Evolutionary conservation across 2,329 filamentous ascomycete genomes (phyloP).

Genomic region (Fusarium solani-melongenae): DNA sequence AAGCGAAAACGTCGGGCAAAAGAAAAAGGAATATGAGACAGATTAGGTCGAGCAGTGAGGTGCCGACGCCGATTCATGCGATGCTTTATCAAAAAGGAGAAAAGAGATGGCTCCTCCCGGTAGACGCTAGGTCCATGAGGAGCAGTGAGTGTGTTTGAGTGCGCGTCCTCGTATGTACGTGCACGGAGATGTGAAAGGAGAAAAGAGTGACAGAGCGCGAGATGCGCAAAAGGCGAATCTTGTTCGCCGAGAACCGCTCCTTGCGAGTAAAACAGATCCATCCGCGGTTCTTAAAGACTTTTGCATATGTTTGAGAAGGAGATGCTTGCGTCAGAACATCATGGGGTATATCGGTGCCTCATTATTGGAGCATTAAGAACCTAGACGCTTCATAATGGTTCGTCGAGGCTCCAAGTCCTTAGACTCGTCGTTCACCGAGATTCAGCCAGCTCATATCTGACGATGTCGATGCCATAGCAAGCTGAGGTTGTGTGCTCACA

Average conservation of each 20-base stretch:
- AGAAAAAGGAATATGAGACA: slow-evolving; percentile 44
- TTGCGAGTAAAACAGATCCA: slow-evolving; percentile 8
- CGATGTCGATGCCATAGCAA: slow-evolving; percentile 61
- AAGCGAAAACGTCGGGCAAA: slow-evolving; percentile 34
- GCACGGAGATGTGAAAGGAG: slow-evolving; percentile 19
- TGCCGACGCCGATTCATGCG: slow-evolving; percentile 45
- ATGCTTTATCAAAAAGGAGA: slow-evolving; percentile 35
- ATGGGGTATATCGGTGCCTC: slow-evolving; percentile 35
- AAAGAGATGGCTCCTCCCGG: slow-evolving; percentile 26
- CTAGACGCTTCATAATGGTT: slow-evolving; percentile 33
- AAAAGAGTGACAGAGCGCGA: slow-evolving; percentile 27
- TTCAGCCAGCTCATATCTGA: slow-evolving; percentile 87
- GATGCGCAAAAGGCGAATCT: slow-evolving; percentile 18
- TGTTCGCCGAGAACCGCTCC: slow-evolving; percentile 3
- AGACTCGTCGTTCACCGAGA: slow-evolving; percentile 62
- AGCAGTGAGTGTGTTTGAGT: slow-evolving; percentile 30
- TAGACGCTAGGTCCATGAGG: slow-evolving; percentile 28
- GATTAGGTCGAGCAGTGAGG: slow-evolving; percentile 47
- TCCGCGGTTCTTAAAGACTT: slow-evolving; percentile 4
- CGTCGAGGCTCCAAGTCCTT: slow-evolving; percentile 26
- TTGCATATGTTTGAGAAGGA: not conserved
- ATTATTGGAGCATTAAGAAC: slow-evolving; percentile 18
- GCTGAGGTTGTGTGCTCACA: slow-evolving; percentile 62
- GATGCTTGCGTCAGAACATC: slow-evolving; percentile 26
- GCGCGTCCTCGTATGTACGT: slow-evolving; percentile 27